phyloP scores from a whole-genome alignment of 805 yeast species.

The Teunomyces panamensis region DNA sequence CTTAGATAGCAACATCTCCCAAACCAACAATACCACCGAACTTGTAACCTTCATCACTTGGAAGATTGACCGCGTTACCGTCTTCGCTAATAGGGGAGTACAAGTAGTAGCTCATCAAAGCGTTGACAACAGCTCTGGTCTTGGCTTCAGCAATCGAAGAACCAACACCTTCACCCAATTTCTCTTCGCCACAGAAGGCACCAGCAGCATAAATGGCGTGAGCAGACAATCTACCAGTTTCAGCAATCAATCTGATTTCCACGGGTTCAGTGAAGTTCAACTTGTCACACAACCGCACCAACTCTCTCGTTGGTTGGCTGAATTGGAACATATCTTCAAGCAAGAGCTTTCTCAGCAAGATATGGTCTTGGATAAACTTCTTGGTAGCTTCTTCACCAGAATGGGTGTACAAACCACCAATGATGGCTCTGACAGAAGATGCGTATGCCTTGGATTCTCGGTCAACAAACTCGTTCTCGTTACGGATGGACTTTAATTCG shows the following conservation, averaged over 20 bases:
- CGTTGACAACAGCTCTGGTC: conserved; percentile 86
- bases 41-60: conserved; percentile 53
- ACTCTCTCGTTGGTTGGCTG: conserved; percentile 81
- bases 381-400: conserved; percentile 63
- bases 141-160: conserved; percentile 87
- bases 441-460: conserved; percentile 52
- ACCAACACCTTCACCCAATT: conserved; percentile 94
- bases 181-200: conserved; percentile 76
- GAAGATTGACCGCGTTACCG: conserved; percentile 46
- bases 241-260: conserved; percentile 75
- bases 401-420: conserved; percentile 80
- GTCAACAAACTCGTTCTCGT: conserved; percentile 22
- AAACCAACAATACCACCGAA: conserved; percentile 40
- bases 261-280: conserved; percentile 73
- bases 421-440: conserved; percentile 72
- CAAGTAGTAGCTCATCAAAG: conserved; percentile 88
- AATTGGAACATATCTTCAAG: conserved; percentile 73
- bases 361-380: conserved; percentile 67
- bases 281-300: conserved; percentile 71
- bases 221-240: conserved; percentile 84
- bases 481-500: conserved; percentile 18
- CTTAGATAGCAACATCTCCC: conserved; percentile 44
- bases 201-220: conserved; percentile 90
- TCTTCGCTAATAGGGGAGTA: conserved; percentile 67
- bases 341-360: conserved; percentile 80